Conservation (phyloP, 257 asterid species). For the Gentiana macrophylla region DNA sequence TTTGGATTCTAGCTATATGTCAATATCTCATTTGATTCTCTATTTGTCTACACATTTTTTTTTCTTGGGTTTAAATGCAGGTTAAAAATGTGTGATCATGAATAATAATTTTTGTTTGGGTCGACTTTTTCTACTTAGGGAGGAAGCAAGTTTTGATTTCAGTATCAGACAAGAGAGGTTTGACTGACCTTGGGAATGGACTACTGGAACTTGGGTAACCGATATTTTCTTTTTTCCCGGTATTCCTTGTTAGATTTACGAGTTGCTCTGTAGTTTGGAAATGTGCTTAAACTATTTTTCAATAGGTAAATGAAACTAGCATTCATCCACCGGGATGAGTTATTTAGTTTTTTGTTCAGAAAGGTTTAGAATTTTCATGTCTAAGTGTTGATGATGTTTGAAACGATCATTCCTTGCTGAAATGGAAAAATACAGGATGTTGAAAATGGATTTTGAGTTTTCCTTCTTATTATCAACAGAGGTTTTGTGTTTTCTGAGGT, state of each 20-base stretch:
- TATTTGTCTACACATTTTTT: not conserved
- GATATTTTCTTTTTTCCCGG: not conserved
- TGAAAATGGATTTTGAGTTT: too few relatives aligned
- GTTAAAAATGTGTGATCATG: not conserved
- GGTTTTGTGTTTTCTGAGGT: not conserved
- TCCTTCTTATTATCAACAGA: not conserved
- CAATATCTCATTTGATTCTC: not conserved
- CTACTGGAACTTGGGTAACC: conserved; percentile 77
- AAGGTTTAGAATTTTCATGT: not conserved
- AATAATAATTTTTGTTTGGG: not conserved
- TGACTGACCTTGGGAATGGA: conserved; percentile 70
- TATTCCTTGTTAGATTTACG: not conserved
- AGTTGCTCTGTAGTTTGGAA: not conserved
- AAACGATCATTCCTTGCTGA: not conserved
- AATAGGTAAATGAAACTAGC: not conserved
- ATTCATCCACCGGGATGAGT: not conserved
- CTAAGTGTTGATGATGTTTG: not conserved
- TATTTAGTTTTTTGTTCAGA: too few relatives aligned
- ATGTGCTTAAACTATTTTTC: not conserved
- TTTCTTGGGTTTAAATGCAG: not conserved
- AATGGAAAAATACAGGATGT: too few relatives aligned
- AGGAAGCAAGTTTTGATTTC: conserved; percentile 77
- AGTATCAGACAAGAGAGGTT: conserved; percentile 76
- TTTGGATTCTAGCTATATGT: not conserved
- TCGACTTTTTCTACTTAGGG: conserved; percentile 26